phyloP scores from a whole-genome alignment of 352 stramenopile species.

The Pythium guiyangense region DNA sequence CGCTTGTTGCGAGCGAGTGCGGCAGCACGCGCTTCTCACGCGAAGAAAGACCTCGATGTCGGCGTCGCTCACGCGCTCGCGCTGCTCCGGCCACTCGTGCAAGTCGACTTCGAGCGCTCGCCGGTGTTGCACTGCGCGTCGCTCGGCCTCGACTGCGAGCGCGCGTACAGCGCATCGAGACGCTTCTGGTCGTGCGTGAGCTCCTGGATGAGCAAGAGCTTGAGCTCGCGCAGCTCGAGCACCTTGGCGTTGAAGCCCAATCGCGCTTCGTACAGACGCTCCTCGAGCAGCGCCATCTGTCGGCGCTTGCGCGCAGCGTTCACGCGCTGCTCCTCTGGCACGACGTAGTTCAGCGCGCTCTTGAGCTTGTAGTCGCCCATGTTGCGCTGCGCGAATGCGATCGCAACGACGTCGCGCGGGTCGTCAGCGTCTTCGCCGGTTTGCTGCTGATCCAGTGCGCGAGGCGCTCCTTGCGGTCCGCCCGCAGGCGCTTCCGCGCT shows the following conservation, averaged over 20 bases:
- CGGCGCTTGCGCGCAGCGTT: conserved; percentile 87
- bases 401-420: conserved; percentile 85
- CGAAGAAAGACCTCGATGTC: conserved; percentile 77
- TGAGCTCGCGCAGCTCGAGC: conserved; percentile 86
- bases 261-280: conserved; percentile 73
- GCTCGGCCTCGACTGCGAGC: conserved; percentile 21
- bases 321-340: conserved; percentile 86
- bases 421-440: conserved; percentile 89
- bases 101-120: conserved; percentile 45
- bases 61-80: conserved; percentile 68
- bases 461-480: conserved; percentile 62
- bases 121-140: background rate
- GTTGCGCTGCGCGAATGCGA: conserved; percentile 82
- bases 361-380: conserved; percentile 94
- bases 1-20: conserved; percentile 18
- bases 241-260: conserved; percentile 90
- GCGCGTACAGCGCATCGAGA: conserved; percentile 39
- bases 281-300: conserved; percentile 85
- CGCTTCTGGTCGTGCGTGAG: conserved; percentile 54
- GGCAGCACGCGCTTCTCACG: conserved; percentile 44
- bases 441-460: conserved; percentile 62
- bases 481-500: conserved; percentile 70
- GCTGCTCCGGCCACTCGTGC: conserved; percentile 87
- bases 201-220: conserved; percentile 74
- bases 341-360: conserved; percentile 79